Conservation (phyloP, 2,329 filamentous ascomycete species). For the Purpureocillium takamizusanense region DNA sequence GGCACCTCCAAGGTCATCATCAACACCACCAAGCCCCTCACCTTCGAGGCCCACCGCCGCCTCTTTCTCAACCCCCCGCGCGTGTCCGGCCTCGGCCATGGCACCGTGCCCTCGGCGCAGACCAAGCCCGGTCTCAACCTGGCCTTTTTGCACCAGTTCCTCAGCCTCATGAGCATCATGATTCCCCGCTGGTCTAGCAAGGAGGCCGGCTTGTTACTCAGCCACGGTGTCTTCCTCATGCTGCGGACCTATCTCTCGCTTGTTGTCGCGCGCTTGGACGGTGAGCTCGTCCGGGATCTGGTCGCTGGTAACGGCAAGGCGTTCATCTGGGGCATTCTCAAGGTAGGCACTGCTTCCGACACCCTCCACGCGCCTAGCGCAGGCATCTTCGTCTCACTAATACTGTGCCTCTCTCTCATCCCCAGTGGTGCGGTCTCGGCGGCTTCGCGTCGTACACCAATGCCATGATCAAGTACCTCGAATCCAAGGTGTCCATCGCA, state of each 20-base stretch:
- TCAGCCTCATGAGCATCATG: constrained; percentile 96
- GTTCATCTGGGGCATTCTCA: constrained; percentile 81
- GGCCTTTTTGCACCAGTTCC: constrained; percentile 92
- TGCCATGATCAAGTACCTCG: constrained; percentile 96
- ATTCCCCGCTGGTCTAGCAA: constrained; percentile 93
- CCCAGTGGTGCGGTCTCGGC: constrained; percentile 84
- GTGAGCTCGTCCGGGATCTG: constrained; percentile 90
- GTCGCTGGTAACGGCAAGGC: constrained; percentile 88
- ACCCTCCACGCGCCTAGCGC: neutral
- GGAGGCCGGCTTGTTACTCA: constrained; percentile 81
- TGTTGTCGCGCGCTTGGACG: constrained; percentile 85
- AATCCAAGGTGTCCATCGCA: constrained; percentile 96
- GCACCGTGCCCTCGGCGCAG: constrained; percentile 73
- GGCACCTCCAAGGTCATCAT: constrained; percentile 87
- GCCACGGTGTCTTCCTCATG: constrained; percentile 83
- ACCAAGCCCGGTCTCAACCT: constrained; percentile 92
- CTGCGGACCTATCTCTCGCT: constrained; percentile 89
- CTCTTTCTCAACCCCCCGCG: constrained; percentile 87
- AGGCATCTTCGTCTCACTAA: neutral
- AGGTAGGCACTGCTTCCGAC: constrained; percentile 35
- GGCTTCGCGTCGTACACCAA: constrained; percentile 95
- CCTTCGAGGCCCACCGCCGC: constrained; percentile 90
- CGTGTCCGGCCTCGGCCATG: constrained; percentile 67
- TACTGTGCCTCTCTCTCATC: neutral
- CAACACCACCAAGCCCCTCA: constrained; percentile 79